phyloP scores from a whole-genome alignment of 139 green algal genomes.

The Chlamydomonas incerta region DNA sequence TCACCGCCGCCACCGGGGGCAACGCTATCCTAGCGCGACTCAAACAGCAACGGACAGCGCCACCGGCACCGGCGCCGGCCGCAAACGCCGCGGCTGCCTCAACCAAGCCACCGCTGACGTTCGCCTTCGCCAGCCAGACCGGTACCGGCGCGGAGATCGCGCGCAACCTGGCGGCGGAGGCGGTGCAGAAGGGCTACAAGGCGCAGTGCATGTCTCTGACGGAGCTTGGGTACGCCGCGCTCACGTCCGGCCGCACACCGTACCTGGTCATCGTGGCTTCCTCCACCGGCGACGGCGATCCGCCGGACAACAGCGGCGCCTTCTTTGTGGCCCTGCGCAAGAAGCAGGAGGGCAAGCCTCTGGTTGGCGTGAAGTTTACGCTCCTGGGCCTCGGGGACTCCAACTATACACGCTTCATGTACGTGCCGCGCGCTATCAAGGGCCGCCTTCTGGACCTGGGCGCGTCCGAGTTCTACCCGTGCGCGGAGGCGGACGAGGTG shows the following conservation, averaged over 20 bases:
- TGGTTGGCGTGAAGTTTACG: conserved; percentile 85
- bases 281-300: conserved; percentile 88
- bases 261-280: conserved; percentile 67
- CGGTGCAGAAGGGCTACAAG: conserved; percentile 54
- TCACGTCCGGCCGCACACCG: conserved; percentile 55
- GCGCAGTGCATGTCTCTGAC: conserved; percentile 73
- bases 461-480: conserved; percentile 79
- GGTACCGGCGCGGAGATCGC: conserved; percentile 94
- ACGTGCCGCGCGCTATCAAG: conserved; percentile 79
- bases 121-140: conserved; percentile 94
- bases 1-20: too few species aligned
- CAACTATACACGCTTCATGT: conserved; percentile 98
- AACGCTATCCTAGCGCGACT: too few species aligned
- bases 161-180: conserved; percentile 85
- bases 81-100: neutral
- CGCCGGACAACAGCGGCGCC: conserved; percentile 91
- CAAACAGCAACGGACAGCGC: too few species aligned
- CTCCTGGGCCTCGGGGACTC: conserved; percentile 94
- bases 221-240: conserved; percentile 78
- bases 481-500: conserved; percentile 93
- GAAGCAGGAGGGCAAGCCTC: conserved; percentile 15
- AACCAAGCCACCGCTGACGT: conserved; percentile 48
- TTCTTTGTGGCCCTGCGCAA: conserved; percentile 77
- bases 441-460: conserved; percentile 85
- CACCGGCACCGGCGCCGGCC: too few species aligned